Base-by-base conservation (phyloP, 345 rosid genomes). In the Pistacia atlantica region DNA sequence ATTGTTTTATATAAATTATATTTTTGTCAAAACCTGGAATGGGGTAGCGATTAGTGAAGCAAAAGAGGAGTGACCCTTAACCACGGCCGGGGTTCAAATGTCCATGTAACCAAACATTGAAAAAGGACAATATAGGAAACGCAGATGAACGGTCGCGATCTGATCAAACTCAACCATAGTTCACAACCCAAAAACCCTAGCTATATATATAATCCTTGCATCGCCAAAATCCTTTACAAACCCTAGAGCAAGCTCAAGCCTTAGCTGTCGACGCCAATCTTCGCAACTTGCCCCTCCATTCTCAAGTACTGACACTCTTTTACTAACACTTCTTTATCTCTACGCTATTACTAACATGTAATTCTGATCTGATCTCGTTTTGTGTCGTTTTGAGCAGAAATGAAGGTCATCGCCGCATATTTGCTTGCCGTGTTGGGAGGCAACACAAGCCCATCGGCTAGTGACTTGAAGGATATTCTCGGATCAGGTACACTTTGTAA, bases 401-500 rank as follows among this genome's bases (percentile, higher is more conserved):
- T 93, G 96, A 93, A 93, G 93, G 86, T 93, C 64, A 77, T 91
- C 42, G 97, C 94, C 8, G 93, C 94, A 8, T 93, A 82, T 37
- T 84, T 91, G 81, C 93, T 93, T 62, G 94, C 94, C 51, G 89
- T 82, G 3, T 75, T 91, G 85, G 88, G 97, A 45, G 96, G 97
- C 18, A 93, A 91, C 82, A 14, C 83, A 66, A 5, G 8, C 67
- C 97, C 97, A 16, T 62, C 93, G 0, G 84, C 87, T 52, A 74
- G 14, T 16, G 91, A 93, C 59, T 74, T 93, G 83, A 91, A 90
- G 63, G 4, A 16, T 1, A 89, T 93, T 60, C 96, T 91, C 17
- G 93, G 86, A 81, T 85, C 96, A 78, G 96, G 97, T 93, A 38
- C 67, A 11, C 17, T 42, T 1, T 18, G 14, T 20, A 12, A 2